Percentiles rank a stretch among this genome's conserved stretches.
Conservation (phyloP, 192 early-diverging fungal species). For the Diversispora eburnea region DNA sequence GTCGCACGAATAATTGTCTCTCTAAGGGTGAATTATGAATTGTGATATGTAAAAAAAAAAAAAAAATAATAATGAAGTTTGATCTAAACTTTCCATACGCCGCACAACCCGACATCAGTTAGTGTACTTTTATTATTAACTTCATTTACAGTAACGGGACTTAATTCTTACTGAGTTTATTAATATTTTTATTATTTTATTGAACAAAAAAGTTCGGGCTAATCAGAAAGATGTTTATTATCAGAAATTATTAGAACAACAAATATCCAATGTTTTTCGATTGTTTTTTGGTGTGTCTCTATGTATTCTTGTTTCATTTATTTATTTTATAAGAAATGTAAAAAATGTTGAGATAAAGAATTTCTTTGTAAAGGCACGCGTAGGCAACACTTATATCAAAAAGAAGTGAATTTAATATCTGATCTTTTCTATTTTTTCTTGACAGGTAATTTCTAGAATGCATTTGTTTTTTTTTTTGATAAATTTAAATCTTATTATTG, state of each 20-base stretch:
- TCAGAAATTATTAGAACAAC: conserved; percentile 59
- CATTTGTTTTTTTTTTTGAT: conserved; percentile 8
- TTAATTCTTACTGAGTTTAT: background rate
- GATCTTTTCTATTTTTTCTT: conserved; percentile 70
- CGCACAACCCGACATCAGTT: conserved; percentile 77
- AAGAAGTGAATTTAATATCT: conserved; percentile 56
- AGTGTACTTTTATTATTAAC: background rate
- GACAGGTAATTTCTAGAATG: conserved; percentile 49
- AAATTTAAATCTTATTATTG: background rate
- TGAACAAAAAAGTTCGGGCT: conserved; percentile 61
- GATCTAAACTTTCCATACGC: conserved; percentile 59
- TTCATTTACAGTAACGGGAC: background rate
- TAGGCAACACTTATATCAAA: conserved; percentile 58
- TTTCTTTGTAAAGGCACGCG: conserved; percentile 45
- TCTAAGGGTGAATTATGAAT: too few species aligned
- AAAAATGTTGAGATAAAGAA: background rate
- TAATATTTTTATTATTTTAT: background rate
- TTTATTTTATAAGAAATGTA: conserved; percentile 2
- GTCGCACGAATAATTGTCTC: too few species aligned
- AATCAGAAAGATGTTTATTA: conserved; percentile 90
- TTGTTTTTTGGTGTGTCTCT: conserved; percentile 54
- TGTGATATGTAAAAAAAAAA: too few species aligned
- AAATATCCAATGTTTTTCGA: conserved; percentile 60
- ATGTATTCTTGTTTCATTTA: background rate
- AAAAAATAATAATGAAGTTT: too few species aligned